These are phyloP conservation scores for Pseudocercospora vitis DNA, from an alignment of 2,329 filamentous ascomycete genomes.

Conservation along the genomic window DNA sequence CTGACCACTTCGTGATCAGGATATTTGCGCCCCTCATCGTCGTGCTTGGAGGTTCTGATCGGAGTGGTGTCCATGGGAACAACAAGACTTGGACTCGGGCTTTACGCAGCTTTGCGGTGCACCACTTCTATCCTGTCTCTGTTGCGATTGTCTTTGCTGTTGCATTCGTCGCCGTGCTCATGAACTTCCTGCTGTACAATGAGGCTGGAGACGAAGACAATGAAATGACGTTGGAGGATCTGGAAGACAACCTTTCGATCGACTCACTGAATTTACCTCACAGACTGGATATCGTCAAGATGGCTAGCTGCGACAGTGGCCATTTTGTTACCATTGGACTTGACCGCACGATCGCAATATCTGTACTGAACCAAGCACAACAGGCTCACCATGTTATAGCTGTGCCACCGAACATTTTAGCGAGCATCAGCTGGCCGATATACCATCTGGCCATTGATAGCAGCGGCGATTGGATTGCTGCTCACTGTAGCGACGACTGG, in stretches of 20 bases:
- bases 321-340: conserved; percentile 68
- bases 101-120: conserved; percentile 50
- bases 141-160: conserved; percentile 63
- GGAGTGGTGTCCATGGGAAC: conserved; percentile 50
- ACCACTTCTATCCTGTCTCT: conserved; percentile 69
- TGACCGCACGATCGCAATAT: conserved; percentile 60
- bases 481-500: conserved; percentile 59
- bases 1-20: conserved; percentile 69
- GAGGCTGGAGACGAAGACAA: conserved; percentile 49
- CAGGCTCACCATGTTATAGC: conserved; percentile 23
- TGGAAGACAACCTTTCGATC: conserved; percentile 58
- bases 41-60: conserved; percentile 67
- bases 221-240: conserved; percentile 49
- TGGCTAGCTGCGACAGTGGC: conserved; percentile 63
- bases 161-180: conserved; percentile 66
- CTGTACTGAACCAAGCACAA: conserved; percentile 25
- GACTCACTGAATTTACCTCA: conserved; percentile 64
- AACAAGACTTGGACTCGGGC: conserved; percentile 57
- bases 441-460: conserved; percentile 65
- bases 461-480: conserved; percentile 63
- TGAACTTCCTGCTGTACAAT: conserved; percentile 72
- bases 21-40: conserved; percentile 75
- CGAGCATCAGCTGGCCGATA: conserved; percentile 35
- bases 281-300: conserved; percentile 65
- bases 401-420: conserved; percentile 26